Evolutionary conservation across 768 basidiomycete species (phyloP).

Genomic region (Boletellus emodensis): DNA sequence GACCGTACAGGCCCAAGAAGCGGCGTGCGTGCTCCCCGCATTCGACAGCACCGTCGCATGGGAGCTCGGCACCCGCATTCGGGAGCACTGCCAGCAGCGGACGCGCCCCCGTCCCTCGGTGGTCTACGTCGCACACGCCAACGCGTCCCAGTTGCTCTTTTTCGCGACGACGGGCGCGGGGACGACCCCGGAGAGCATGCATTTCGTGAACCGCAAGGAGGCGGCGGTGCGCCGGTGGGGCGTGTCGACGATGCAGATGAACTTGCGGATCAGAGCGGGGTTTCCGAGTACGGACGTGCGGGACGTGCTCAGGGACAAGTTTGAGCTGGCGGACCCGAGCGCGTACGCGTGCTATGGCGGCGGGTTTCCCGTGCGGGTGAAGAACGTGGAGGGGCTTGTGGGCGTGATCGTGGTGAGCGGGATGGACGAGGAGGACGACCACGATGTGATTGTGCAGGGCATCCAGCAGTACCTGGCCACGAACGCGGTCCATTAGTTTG

Average conservation of each 20-base stretch:
- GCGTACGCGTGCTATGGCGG: slow-evolving; percentile 31
- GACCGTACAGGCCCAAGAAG: slow-evolving; percentile 23
- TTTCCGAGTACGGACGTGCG: slow-evolving; percentile 1
- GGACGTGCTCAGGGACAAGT: slow-evolving; percentile 14
- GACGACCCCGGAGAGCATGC: slow-evolving; percentile 30
- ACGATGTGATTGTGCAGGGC: slow-evolving; percentile 29
- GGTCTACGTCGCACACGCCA: slow-evolving; percentile 29
- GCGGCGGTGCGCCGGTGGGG: slow-evolving; percentile 31
- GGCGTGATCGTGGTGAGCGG: too few relatives aligned
- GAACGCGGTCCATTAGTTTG: not conserved
- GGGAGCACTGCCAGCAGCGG: slow-evolving; percentile 13
- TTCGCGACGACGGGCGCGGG: slow-evolving; percentile 26
- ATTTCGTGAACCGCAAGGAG: slow-evolving; percentile 34
- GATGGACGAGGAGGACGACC: slow-evolving; percentile 32
- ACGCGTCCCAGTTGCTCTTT: slow-evolving; percentile 30
- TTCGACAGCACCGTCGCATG: slow-evolving; percentile 34
- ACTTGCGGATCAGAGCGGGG: not conserved
- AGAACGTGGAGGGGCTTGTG: slow-evolving; percentile 28
- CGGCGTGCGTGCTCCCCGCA: slow-evolving; percentile 20
- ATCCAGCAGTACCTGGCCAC: slow-evolving; percentile 7
- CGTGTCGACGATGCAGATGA: slow-evolving; percentile 25
- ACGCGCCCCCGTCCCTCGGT: slow-evolving; percentile 18
- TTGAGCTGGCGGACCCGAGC: slow-evolving; percentile 26
- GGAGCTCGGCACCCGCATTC: slow-evolving; percentile 29
- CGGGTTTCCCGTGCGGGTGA: slow-evolving; percentile 33